A percentile compares a stretch with the other conserved stretches of the same genome.
phyloP scores from a whole-genome alignment of 495 filamentous ascomycete species.

The Durotheca rogersii region DNA sequence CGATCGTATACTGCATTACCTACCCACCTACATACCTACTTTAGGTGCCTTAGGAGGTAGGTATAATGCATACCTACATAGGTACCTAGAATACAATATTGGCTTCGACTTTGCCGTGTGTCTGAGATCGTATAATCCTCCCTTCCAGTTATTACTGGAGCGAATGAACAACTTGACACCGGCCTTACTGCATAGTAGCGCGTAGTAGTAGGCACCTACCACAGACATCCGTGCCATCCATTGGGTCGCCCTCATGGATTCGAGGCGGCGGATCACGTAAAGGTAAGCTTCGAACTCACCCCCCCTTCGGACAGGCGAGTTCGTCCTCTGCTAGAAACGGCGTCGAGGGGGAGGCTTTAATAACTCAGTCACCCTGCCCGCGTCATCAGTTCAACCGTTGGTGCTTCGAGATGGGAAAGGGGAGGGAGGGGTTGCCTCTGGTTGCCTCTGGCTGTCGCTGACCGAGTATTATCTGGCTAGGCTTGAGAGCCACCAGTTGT shows the following conservation, averaged over 20 bases:
- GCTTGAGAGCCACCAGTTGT: constrained; percentile 9
- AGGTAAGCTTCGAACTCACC: neutral
- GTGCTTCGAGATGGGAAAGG: constrained; percentile 21
- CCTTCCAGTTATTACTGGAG: too few relatives aligned
- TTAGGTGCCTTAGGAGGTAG: neutral
- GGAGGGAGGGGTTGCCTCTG: constrained; percentile 12
- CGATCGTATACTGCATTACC: too few relatives aligned
- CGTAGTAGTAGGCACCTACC: too few relatives aligned
- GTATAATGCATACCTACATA: too few relatives aligned
- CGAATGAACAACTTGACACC: too few relatives aligned
- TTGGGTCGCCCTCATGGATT: too few relatives aligned
- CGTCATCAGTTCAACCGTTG: constrained; percentile 20
- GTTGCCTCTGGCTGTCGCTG: too few relatives aligned
- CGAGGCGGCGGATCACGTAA: neutral
- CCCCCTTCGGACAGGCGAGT: neutral
- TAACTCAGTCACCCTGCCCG: neutral
- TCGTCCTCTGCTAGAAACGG: neutral
- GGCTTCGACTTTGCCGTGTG: too few relatives aligned
- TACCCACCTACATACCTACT: neutral
- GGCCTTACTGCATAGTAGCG: too few relatives aligned
- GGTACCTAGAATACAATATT: too few relatives aligned
- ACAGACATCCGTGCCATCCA: too few relatives aligned
- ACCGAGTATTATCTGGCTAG: constrained; percentile 13
- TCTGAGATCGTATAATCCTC: too few relatives aligned
- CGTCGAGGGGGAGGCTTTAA: neutral